Evolutionary conservation across 2,329 filamentous ascomycete species (phyloP), one percentile per base, ranked within the genome.

Genomic region (Apiospora pterosperma): DNA sequence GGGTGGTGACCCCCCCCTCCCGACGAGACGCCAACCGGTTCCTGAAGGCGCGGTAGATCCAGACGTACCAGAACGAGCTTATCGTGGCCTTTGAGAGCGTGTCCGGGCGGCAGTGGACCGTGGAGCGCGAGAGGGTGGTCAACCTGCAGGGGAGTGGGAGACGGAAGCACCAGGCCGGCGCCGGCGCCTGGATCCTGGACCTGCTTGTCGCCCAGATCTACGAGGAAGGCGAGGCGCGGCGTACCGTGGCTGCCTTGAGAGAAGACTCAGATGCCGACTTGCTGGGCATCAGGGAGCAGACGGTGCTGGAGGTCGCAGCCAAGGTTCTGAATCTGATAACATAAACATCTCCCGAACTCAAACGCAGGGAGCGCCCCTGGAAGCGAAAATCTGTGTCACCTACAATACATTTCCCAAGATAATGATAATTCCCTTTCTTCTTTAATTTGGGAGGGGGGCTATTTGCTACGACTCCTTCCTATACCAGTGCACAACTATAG

Each of bases 201-300:
- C 64, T 76, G 21, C 62, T 71, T 19, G 70, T 76, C 2, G 74
- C 68, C 36, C 74, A 76, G 63, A 70, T 76, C 12, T 75, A 69
- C 36, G 70, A 69, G 16, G 71, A 73, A 8, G 75, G 74, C 6
- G 67, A 71, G 65, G 69, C 69, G 36, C 69, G 73, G 10, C 72
- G 71, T 61, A 64, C 74, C 52, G 65, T 76, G 8, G 70, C 70
- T n/a, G 68, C 69, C n/a, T 66, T 66, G 23, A 63, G 64, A 21
- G 68, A 71, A 39, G 68, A 68, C 16, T 71, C 70, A 5, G 73
- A 76, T 41, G 64, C 61, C n/a, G 62, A 63, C 21, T 67, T 76
- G 19, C 64, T 76, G 21, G 72, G 68, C 34, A 66, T 76, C 16
- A 52, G 39, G 59, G 69, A 72, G 31, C 74, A 76, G 67, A 69